Evolutionary conservation across 176 grass and related monocot species (phyloP), one percentile per base, ranked within the genome.

Genomic region (Urochloa ruziziensis): DNA sequence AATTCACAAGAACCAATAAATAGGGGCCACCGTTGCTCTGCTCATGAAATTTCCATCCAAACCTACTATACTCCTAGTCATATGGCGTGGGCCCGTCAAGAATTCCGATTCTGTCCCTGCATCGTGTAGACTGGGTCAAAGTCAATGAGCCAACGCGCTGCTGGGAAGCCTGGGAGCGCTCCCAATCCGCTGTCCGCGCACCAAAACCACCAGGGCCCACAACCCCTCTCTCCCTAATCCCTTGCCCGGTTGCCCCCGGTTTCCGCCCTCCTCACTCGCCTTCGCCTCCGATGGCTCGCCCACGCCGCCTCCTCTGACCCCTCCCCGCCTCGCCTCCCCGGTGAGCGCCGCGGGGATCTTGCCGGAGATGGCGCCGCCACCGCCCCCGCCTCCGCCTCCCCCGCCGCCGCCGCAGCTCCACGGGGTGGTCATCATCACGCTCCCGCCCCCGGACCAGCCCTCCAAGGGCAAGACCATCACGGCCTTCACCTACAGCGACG

Each of bases 381-480:
- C 48, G 43, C 76, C 32, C 10, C 84, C 48, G 34, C 76, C 32
- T 2, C 62, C 85, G 2, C 67, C 86, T 0, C 82, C 76, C 0
- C 81, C 81, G n/a, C 53, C 53, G 0, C 49, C 85, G 4, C 75
- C 65, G 19, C 93, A 90, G 79, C 83, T 96, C 64, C 96, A 94
- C 44, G 96, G 96, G 66, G 89, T 99, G 61, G 93, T 99, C 77
- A 92, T 96, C 89, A 99, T 99, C 96, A 70, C 93, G 32, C 91
- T 99, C 34, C 93, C 96, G 11, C 93, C 96, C 52, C 40, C 87
- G 58, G 96, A 96, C 70, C 80, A 99, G n/a, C 91, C 93, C n/a
- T 96, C 86, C 85, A 99, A 99, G 86, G 96, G 96, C 62, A 99
- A 99, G 82, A 99, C 93, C 42, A 75, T 99, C 88, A 99, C 96